Evolutionary conservation across 257 asterid genomes (phyloP).

Genomic region (Forsythia suspensa): DNA sequence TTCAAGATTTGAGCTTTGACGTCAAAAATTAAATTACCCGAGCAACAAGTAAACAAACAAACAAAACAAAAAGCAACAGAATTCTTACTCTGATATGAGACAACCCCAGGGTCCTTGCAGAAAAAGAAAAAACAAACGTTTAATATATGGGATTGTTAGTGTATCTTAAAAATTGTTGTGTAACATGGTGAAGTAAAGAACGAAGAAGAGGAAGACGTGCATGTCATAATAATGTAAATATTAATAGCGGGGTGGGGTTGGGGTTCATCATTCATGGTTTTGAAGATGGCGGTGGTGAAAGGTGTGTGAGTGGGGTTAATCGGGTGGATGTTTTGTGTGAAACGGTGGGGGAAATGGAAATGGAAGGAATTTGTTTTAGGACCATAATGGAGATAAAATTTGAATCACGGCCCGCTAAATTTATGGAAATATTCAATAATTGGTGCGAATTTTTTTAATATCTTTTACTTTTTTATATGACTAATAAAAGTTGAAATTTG

Average conservation of each 20-base stretch:
- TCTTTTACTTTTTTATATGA: too few relatives aligned
- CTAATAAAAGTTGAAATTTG: too few relatives aligned
- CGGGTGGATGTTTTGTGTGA: background rate
- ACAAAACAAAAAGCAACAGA: background rate
- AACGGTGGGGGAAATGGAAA: background rate
- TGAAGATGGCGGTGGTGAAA: conserved; percentile 1
- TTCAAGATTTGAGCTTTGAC: background rate
- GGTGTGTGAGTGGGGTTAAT: background rate
- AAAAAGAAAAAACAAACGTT: background rate
- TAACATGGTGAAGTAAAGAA: background rate
- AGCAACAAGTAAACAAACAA: background rate
- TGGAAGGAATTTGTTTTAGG: background rate
- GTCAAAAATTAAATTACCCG: too few relatives aligned
- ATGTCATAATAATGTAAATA: background rate
- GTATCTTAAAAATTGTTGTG: background rate
- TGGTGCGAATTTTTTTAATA: too few relatives aligned
- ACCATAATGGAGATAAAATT: too few relatives aligned
- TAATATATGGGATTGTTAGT: background rate
- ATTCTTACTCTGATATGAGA: background rate
- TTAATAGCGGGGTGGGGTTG: background rate
- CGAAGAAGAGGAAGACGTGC: background rate
- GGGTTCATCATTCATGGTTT: background rate
- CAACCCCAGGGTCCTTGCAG: background rate
- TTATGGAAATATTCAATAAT: too few relatives aligned
- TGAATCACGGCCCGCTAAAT: background rate